Conservation (phyloP, 306 rosid species). For the Malus sylvestris region DNA sequence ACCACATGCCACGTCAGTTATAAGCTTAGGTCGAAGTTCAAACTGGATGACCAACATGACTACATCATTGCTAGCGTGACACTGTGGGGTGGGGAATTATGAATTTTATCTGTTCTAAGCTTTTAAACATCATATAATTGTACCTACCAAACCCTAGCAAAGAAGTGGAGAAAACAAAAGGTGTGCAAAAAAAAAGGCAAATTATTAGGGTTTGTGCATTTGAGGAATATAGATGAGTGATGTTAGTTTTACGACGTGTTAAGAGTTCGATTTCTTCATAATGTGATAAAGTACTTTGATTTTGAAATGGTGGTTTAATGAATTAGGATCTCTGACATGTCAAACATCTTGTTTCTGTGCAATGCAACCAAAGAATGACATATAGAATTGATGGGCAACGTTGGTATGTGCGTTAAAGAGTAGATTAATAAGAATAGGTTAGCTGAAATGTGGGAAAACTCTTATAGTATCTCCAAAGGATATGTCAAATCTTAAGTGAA, state of each 20-base stretch:
- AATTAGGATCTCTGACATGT: no score
- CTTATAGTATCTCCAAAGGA: no score
- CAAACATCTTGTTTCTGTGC: no score
- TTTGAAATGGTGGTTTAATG: no score
- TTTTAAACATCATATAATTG: neutral
- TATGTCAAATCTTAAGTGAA: no score
- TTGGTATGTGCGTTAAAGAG: rapidly evolving
- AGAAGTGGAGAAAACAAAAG: neutral
- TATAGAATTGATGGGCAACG: neutral
- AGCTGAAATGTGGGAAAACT: neutral
- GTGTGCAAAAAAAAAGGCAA: neutral
- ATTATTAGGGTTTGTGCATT: neutral
- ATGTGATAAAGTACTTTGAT: rapidly evolving
- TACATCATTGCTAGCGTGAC: conserved; percentile 14
- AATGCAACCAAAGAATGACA: neutral
- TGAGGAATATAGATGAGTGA: neutral
- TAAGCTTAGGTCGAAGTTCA: neutral
- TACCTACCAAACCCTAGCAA: neutral
- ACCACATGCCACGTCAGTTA: neutral
- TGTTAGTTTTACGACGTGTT: no score
- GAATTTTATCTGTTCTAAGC: neutral
- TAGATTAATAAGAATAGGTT: neutral
- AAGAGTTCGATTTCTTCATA: no score
- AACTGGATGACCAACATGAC: conserved; percentile 14
- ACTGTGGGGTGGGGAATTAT: neutral